Evolutionary conservation across 441 rosid species (phyloP).

Genomic region (Eutrema salsugineum): DNA sequence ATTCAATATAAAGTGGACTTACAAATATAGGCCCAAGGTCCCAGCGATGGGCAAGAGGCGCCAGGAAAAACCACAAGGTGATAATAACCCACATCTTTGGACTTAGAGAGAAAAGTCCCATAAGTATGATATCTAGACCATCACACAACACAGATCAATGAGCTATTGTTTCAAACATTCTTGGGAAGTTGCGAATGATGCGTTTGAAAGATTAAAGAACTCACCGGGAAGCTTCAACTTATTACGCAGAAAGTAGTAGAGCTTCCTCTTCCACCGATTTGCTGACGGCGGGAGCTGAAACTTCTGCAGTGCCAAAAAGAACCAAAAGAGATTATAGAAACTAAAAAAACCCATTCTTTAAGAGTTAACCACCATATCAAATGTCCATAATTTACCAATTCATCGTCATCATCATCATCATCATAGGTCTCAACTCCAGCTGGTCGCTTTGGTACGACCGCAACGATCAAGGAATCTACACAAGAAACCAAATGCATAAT

Average conservation of each 20-base stretch:
- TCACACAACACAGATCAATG: constrained; percentile 26
- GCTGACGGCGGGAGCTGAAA: constrained; percentile 76
- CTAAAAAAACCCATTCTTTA: neutral
- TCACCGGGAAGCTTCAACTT: constrained; percentile 80
- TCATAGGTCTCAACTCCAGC: constrained; percentile 46
- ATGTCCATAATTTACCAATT: constrained; percentile 39
- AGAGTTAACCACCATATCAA: neutral
- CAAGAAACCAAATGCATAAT: neutral
- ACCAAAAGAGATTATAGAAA: neutral
- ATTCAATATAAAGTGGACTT: constrained; percentile 38
- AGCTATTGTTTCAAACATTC: constrained; percentile 5
- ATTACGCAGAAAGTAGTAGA: constrained; percentile 53
- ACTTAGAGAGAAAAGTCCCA: constrained; percentile 69
- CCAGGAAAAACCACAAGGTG: constrained; percentile 70
- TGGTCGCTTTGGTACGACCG: constrained; percentile 79
- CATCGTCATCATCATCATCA: constrained; percentile 60
- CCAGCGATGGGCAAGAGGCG: constrained; percentile 82
- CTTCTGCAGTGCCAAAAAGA: constrained; percentile 43
- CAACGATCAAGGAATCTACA: constrained; percentile 68
- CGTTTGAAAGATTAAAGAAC: constrained; percentile 8
- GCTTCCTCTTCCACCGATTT: constrained; percentile 68
- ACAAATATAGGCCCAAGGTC: constrained; percentile 87
- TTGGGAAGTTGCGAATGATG: neutral
- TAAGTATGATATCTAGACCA: constrained; percentile 64
- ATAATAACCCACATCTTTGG: constrained; percentile 60